Evolutionary conservation across 441 rosid genomes (phyloP).

Genomic region (Melianthus villosus): DNA sequence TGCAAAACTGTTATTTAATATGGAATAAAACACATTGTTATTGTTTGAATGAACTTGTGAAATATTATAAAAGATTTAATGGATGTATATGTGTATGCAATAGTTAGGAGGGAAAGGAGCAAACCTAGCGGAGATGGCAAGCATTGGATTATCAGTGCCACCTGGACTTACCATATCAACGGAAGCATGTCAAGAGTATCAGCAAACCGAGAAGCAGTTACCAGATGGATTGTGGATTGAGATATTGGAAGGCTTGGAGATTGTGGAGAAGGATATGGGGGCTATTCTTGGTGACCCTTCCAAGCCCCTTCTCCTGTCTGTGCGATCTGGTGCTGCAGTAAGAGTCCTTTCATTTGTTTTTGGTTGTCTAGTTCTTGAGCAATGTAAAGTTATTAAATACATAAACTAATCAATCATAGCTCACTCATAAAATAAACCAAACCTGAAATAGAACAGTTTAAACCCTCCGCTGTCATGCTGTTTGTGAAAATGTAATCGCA

Average conservation of each 20-base stretch:
- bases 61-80: no score
- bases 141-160: slow-evolving; percentile 85
- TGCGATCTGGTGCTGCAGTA: slow-evolving; percentile 97
- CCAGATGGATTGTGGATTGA: slow-evolving; percentile 75
- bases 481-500: no score
- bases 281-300: slow-evolving; percentile 65
- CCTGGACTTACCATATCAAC: slow-evolving; percentile 89
- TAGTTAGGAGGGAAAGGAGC: slow-evolving; percentile 98
- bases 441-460: no score
- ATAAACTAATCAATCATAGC: no score
- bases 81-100: not conserved
- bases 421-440: no score
- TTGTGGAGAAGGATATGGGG: slow-evolving; percentile 66
- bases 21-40: no score
- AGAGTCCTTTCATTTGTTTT: no score
- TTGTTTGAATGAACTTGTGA: no score
- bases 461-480: no score
- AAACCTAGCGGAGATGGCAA: slow-evolving; percentile 91
- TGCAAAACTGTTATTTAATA: no score
- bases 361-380: no score
- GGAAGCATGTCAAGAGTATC: slow-evolving; percentile 86
- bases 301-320: slow-evolving; percentile 85
- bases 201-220: slow-evolving; percentile 44
- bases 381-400: no score
- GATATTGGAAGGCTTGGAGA: slow-evolving; percentile 42